Evolutionary conservation across 2,329 filamentous ascomycete genomes (phyloP).

Genomic region (Epichloe typhina): DNA sequence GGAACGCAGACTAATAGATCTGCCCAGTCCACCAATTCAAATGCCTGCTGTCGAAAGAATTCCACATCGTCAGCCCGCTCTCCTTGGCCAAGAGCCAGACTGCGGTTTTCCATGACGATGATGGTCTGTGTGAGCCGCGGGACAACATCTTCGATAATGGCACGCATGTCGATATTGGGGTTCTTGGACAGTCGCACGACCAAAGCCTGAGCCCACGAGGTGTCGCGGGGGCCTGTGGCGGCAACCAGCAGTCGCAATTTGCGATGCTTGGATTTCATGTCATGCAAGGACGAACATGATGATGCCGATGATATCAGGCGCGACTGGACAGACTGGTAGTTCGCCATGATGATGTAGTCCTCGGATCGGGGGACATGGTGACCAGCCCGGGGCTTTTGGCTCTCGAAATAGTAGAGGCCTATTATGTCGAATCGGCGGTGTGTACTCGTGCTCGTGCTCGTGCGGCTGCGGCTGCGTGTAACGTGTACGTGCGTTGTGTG

Average conservation of each 20-base stretch:
- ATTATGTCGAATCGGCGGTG: background rate
- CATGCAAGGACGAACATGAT: slow-evolving; percentile 24
- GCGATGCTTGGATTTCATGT: slow-evolving; percentile 23
- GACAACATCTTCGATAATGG: slow-evolving; percentile 53
- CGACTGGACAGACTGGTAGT: slow-evolving; percentile 17
- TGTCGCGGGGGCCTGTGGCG: slow-evolving; percentile 50
- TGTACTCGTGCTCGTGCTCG: background rate
- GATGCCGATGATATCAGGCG: slow-evolving; percentile 18
- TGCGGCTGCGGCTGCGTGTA: too few species aligned
- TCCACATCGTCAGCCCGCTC: slow-evolving; percentile 35
- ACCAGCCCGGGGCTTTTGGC: background rate
- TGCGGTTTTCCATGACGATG: slow-evolving; percentile 43
- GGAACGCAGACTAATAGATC: slow-evolving; percentile 75
- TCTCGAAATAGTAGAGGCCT: background rate
- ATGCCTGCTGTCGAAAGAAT: slow-evolving; percentile 36
- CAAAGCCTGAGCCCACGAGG: slow-evolving; percentile 52
- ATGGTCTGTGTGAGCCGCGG: slow-evolving; percentile 50
- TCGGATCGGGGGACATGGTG: slow-evolving; percentile 18
- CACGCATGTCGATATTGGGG: slow-evolving; percentile 44
- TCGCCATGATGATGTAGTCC: slow-evolving; percentile 19
- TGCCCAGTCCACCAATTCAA: slow-evolving; percentile 72
- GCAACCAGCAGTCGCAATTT: slow-evolving; percentile 51
- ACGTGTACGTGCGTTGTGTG: too few species aligned
- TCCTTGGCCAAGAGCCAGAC: slow-evolving; percentile 19
- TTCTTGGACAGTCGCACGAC: slow-evolving; percentile 56